Evolutionary conservation across 148 eudicot species (phyloP).

Genomic region (Rhododendron williamsianum): DNA sequence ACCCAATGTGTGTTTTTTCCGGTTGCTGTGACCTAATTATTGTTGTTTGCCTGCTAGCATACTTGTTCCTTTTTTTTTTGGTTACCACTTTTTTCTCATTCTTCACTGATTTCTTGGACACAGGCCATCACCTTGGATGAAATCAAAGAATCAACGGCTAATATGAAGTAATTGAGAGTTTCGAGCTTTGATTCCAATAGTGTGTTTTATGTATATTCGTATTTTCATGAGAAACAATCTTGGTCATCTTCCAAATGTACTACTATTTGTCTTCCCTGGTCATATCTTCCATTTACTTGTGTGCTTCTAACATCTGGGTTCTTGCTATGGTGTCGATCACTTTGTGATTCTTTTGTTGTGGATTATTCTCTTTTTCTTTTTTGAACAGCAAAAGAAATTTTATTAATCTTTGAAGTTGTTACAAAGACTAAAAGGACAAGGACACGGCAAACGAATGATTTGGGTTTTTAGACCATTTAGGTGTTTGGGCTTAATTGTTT

Average conservation of each 20-base stretch:
- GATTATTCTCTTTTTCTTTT: too few species aligned
- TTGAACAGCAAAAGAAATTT: too few species aligned
- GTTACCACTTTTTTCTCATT: not conserved
- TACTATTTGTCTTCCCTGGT: not conserved
- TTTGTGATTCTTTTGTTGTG: not conserved
- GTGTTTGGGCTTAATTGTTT: too few species aligned
- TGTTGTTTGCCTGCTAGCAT: not conserved
- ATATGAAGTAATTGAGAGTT: constrained; percentile 31
- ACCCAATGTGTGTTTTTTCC: not conserved
- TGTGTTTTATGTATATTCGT: constrained; percentile 24
- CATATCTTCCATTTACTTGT: not conserved
- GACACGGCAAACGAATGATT: too few species aligned
- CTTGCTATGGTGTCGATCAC: not conserved
- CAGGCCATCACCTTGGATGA: constrained; percentile 67
- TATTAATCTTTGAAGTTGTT: too few species aligned
- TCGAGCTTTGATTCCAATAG: constrained; percentile 1
- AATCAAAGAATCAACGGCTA: constrained; percentile 59
- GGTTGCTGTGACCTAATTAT: not conserved
- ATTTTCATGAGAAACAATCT: constrained; percentile 12
- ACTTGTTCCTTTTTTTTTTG: not conserved
- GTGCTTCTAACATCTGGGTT: too few species aligned
- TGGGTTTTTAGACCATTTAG: too few species aligned
- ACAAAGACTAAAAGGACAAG: too few species aligned
- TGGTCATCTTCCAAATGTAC: not conserved
- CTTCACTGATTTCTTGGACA: constrained; percentile 12